phyloP scores from a whole-genome alignment of 2,329 filamentous ascomycete genomes.

The Scorias spongiosa region DNA sequence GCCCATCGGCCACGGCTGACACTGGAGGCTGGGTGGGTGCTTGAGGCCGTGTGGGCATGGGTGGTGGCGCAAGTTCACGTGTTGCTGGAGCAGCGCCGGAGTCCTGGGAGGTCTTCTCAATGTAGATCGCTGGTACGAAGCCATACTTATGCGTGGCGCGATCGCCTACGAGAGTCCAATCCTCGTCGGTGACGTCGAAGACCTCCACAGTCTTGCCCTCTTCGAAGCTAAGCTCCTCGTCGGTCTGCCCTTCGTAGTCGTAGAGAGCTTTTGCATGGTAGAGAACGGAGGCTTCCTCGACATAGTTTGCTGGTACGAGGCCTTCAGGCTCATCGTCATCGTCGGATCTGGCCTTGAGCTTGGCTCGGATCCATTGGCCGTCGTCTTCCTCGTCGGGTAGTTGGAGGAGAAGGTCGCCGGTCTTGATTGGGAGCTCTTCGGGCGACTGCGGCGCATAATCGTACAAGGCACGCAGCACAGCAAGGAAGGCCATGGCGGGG shows the following conservation, averaged over 20 bases:
- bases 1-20: constrained; percentile 18
- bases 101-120: constrained; percentile 48
- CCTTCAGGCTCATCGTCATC: constrained; percentile 87
- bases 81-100: constrained; percentile 13
- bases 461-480: constrained; percentile 80
- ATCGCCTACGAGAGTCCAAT: constrained; percentile 81
- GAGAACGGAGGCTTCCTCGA: constrained; percentile 62
- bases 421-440: constrained; percentile 68
- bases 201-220: constrained; percentile 74
- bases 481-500: constrained; percentile 67
- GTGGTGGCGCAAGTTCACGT: constrained; percentile 16
- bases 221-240: constrained; percentile 90
- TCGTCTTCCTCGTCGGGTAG: constrained; percentile 61
- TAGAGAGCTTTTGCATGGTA: constrained; percentile 81
- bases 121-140: constrained; percentile 93
- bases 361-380: constrained; percentile 95
- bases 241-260: constrained; percentile 92
- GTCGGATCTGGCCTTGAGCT: constrained; percentile 63
- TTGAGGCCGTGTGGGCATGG: constrained; percentile 25
- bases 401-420: constrained; percentile 77
- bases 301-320: constrained; percentile 84
- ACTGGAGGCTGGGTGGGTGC: background rate
- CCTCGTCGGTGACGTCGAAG: constrained; percentile 80
- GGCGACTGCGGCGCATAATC: constrained; percentile 80
- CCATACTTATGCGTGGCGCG: constrained; percentile 64